Percentiles rank a stretch among this genome's conserved stretches.
Conservation (phyloP, 108 stramenopile species). For the Mediolabrus comicus region DNA sequence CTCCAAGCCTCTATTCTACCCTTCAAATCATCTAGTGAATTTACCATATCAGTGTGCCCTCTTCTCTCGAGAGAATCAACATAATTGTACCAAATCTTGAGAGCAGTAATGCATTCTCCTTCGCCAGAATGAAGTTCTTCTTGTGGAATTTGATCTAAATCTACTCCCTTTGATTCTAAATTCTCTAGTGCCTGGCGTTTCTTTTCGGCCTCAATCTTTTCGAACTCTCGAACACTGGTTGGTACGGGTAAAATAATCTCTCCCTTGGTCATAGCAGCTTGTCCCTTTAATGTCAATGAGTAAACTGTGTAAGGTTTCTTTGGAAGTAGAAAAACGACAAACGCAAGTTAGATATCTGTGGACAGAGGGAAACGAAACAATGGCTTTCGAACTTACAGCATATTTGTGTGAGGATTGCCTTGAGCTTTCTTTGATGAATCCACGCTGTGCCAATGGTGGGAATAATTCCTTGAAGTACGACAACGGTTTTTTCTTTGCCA, state of each 20-base stretch:
- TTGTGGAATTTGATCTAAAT: slow-evolving; percentile 58
- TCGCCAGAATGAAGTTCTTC: slow-evolving; percentile 72
- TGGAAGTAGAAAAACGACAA: background rate
- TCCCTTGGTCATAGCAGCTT: slow-evolving; percentile 15
- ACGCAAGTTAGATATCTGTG: background rate
- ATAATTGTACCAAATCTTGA: slow-evolving; percentile 62
- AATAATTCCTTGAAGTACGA: slow-evolving; percentile 58
- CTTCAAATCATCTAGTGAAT: slow-evolving; percentile 60
- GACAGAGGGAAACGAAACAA: background rate
- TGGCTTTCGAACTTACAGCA: slow-evolving; percentile 3
- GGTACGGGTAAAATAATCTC: slow-evolving; percentile 74
- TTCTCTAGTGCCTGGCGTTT: slow-evolving; percentile 43
- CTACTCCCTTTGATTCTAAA: slow-evolving; percentile 52
- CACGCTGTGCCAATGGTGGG: slow-evolving; percentile 34
- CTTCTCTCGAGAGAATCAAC: slow-evolving; percentile 41
- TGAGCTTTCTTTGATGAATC: slow-evolving; percentile 40
- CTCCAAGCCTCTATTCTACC: slow-evolving; percentile 65
- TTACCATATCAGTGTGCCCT: slow-evolving; percentile 44
- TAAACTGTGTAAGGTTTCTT: slow-evolving; percentile 38
- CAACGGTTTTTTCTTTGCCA: slow-evolving; percentile 42
- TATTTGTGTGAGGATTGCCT: slow-evolving; percentile 25
- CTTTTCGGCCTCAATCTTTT: slow-evolving; percentile 51
- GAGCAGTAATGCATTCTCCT: slow-evolving; percentile 71
- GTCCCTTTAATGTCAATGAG: slow-evolving; percentile 44
- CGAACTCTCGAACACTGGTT: slow-evolving; percentile 58